These are phyloP conservation scores for Tylopilus intermedius DNA, from an alignment of 768 basidiomycete species.

Conservation along the genomic window DNA sequence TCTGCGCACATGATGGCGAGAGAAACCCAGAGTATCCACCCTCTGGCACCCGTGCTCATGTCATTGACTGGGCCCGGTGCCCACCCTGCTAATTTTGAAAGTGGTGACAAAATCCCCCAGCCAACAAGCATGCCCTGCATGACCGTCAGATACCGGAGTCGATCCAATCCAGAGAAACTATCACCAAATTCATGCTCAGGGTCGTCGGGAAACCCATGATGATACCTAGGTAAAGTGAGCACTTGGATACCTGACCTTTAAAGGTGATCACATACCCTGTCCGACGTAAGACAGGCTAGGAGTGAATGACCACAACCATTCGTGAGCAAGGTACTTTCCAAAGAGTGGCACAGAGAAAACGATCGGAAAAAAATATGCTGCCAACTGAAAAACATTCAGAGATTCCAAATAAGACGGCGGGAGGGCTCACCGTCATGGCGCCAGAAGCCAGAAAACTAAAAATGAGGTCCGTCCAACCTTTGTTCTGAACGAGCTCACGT, in stretches of 20 bases:
- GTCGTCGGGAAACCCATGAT: constrained; percentile 98
- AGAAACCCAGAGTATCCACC: constrained; percentile 96
- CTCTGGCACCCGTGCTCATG: constrained; percentile 83
- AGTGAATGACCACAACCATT: constrained; percentile 93
- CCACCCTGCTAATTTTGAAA: constrained; percentile 81
- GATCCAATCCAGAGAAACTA: constrained; percentile 13
- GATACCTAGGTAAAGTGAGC: constrained; percentile 51
- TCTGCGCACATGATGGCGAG: constrained; percentile 96
- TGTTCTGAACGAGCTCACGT: constrained; percentile 49
- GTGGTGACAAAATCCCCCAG: constrained; percentile 89
- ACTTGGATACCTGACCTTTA: neutral
- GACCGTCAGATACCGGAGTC: constrained; percentile 1
- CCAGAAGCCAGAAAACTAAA: constrained; percentile 79
- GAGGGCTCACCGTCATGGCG: constrained; percentile 59
- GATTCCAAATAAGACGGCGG: neutral
- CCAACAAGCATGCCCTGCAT: constrained; percentile 90
- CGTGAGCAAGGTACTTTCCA: constrained; percentile 71
- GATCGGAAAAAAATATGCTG: constrained; percentile 86
- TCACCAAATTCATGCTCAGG: constrained; percentile 83
- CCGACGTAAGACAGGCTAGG: constrained; percentile 91
- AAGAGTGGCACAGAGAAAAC: constrained; percentile 84
- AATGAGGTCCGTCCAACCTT: constrained; percentile 73
- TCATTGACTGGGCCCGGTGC: constrained; percentile 89
- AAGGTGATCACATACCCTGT: constrained; percentile 49
- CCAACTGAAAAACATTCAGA: constrained; percentile 45